A percentile compares a stretch with the other conserved stretches of the same genome.
These are phyloP conservation scores for Geosiphon pyriformis DNA, from an alignment of 192 early-diverging fungal genomes.

Conservation along the genomic window DNA sequence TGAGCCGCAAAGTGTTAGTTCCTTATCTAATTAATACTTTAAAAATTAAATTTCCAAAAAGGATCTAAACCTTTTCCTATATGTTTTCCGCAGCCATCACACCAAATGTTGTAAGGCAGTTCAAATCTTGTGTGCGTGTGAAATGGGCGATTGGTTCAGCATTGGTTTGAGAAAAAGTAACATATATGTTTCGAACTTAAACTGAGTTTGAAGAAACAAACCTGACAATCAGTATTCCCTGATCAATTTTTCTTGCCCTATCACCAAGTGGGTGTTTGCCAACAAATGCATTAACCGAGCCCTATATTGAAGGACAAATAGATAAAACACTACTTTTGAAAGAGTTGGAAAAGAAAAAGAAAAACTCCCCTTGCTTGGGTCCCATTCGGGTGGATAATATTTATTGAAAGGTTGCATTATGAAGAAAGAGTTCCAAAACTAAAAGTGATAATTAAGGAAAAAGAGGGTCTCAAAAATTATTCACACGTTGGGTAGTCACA, in stretches of 20 bases:
- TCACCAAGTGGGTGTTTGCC: conserved; percentile 87
- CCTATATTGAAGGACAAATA: conserved; percentile 35
- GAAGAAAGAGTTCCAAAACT: too few relatives aligned
- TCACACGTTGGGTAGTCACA: too few relatives aligned
- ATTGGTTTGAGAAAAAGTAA: background rate
- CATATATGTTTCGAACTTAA: background rate
- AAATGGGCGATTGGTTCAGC: too few relatives aligned
- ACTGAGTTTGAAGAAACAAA: conserved; percentile 25
- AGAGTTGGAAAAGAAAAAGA: background rate
- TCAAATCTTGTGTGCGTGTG: conserved; percentile 57
- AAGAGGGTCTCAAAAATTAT: too few relatives aligned
- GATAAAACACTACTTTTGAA: background rate
- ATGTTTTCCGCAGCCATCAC: conserved; percentile 75
- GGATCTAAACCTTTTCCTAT: conserved; percentile 84
- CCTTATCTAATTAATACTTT: too few relatives aligned
- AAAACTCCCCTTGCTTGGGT: conserved; percentile 66
- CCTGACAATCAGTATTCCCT: conserved; percentile 85
- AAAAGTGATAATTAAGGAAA: too few relatives aligned
- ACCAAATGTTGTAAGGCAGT: conserved; percentile 89
- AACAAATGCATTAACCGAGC: conserved; percentile 79
- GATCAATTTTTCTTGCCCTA: conserved; percentile 79
- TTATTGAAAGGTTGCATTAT: conserved; percentile 70
- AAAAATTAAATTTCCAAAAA: too few relatives aligned
- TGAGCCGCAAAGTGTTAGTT: too few relatives aligned
- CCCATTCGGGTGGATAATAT: conserved; percentile 88